Evolutionary conservation across 352 stramenopile species (phyloP), one percentile per base, ranked within the genome.

Genomic region (Pythium periplocum): DNA sequence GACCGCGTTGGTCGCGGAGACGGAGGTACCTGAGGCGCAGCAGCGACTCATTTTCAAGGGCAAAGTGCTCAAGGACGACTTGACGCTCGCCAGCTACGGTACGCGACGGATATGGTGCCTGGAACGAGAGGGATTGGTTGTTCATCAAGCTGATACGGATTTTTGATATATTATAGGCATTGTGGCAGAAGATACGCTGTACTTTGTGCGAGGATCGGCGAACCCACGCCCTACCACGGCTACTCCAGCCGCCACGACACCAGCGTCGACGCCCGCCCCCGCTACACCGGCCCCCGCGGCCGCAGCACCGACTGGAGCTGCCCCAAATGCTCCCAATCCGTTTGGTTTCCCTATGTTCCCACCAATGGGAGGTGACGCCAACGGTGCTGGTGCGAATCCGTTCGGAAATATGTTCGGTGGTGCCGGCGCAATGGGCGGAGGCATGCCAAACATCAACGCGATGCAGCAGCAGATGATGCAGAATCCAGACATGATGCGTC

Each of bases 31-130:
- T 0, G 68, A 71, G n/a, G 55, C 70, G 45, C 81, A 90, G 53
- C 87, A 96, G 66, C 82, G 87, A 4, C 76, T 96, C 51, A 95
- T 96, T 53, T 88, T 87, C 69, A 93, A 94, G 63, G 87, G 87
- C 51, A 96, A 95, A 63, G 82, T 96, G 53, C 79, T 96, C 51
- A 93, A 96, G 62, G 86, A 96, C 62, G 86, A 95, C 10, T 66
- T 78, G 41, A 93, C 84, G 26, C 72, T 95, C 46, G 66, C 70
- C 17, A 88, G 79, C 62, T 96, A 95, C 66, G 81, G 79, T 90
- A 61, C 33, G 63, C 62, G 1, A 26, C 6, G 33, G 11, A 3
- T 53, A 26, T 26, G 17, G 17, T 26, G 17, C 17, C 17, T 26
- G 17, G 17, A 26, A 26, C 17, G 17, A 26, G 17, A 26, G 17